Base-by-base conservation (phyloP, 345 rosid genomes). In the Acer campestre region DNA sequence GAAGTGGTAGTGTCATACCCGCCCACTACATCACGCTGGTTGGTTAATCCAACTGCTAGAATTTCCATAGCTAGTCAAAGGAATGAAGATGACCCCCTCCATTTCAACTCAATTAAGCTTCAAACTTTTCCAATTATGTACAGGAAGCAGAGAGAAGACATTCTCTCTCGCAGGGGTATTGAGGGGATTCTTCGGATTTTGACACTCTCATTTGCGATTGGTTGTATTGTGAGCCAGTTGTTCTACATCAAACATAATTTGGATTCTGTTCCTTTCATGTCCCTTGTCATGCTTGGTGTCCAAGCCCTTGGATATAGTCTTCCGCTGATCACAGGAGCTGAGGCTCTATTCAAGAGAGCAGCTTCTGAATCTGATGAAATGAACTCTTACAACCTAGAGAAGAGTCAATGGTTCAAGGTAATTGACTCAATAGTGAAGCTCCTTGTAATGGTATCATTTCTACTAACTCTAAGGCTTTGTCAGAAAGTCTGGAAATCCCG, bases 401-500 rank as follows among this genome's bases (percentile, higher is more conserved):
- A 68, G 83, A 88, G 86, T 81, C 92, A 89, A 77, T 92, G 92
- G 97, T 59, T 90, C 71, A 87, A 83, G 69, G 83, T 86, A 78
- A 86, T 91, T 38, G 98, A 90, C 81, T 90, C 91, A 80, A 86
- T 85, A 0, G 93, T 93, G 73, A 94, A 93, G 89, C 89, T 91
- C 56, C 97, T 92, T 14, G 92, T 91, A 61, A 49, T 94, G 89
- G 75, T 87, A 3, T 80, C 93, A 59, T 90, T 94, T 78, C 80
- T 94, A 48, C 89, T 91, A 5, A 94, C 92, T 23, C 86, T 92
- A 38, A 84, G 98, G 82, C 91, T 94, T 75, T 80, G 84, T 72
- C 98, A 94, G 86, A 94, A 90, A 85, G 97, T 91, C 31, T 91
- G 94, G 96, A 91, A 89, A 85, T 91, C 94, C 5, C 94, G 98